Conservation (phyloP, 805 yeast genomes). For the Wickerhamiella lipophila region DNA sequence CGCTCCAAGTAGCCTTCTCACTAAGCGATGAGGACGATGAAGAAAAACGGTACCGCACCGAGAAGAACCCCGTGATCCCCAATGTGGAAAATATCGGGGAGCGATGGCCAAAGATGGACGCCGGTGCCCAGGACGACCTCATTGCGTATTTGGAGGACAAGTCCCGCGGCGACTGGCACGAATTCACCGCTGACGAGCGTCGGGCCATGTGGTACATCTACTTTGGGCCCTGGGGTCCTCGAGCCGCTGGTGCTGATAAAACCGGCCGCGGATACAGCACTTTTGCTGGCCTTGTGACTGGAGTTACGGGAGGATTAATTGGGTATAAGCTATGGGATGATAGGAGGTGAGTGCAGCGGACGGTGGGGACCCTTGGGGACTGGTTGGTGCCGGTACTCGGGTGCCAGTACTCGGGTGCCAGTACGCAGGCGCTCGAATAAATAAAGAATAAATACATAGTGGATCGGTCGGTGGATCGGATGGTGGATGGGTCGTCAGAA, state of each 20-base stretch:
- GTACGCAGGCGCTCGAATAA: too few relatives aligned
- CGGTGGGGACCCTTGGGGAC: too few relatives aligned
- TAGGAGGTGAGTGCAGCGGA: too few relatives aligned
- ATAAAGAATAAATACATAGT: too few relatives aligned
- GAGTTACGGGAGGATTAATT: conserved; percentile 18
- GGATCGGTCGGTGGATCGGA: too few relatives aligned
- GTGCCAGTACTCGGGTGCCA: too few relatives aligned
- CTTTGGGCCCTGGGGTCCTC: conserved; percentile 30
- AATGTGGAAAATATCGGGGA: conserved; percentile 22
- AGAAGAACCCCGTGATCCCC: conserved; percentile 27
- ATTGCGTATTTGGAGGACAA: conserved; percentile 27
- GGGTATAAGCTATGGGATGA: conserved; percentile 20
- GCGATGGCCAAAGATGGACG: conserved; percentile 28
- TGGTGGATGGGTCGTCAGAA: too few relatives aligned
- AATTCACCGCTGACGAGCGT: conserved; percentile 25
- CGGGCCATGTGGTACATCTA: conserved; percentile 26
- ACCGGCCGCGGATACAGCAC: conserved; percentile 20
- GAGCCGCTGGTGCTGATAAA: conserved; percentile 18
- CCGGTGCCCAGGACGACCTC: conserved; percentile 30
- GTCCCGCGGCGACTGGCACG: conserved; percentile 29
- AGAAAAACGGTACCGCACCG: conserved; percentile 20
- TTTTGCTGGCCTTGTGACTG: conserved; percentile 20
- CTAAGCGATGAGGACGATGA: conserved; percentile 22
- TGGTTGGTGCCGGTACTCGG: too few relatives aligned
- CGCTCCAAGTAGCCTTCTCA: conserved; percentile 22